These are phyloP conservation scores for Dothistroma septosporum DNA, from an alignment of 2,329 filamentous ascomycete species.

Conservation along the genomic window DNA sequence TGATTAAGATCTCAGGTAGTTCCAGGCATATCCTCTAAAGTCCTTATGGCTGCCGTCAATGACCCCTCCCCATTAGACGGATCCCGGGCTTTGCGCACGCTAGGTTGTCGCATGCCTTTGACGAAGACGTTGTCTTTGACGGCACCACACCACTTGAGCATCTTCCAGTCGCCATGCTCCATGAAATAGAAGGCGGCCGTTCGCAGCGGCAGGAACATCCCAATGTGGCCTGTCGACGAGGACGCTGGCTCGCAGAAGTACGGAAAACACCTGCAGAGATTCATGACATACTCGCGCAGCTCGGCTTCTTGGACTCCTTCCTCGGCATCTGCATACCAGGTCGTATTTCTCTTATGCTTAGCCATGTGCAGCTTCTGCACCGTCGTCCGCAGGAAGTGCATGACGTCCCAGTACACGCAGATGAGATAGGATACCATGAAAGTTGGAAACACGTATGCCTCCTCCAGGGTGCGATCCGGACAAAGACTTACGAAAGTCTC, in stretches of 20 bases:
- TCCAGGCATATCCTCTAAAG: constrained; percentile 1
- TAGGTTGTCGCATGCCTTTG: constrained; percentile 28
- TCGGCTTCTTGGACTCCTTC: constrained; percentile 25
- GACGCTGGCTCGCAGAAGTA: constrained; percentile 30
- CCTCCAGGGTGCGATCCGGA: constrained; percentile 25
- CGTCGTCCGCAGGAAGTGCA: constrained; percentile 28
- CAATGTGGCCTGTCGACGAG: constrained; percentile 28
- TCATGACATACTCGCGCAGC: constrained; percentile 25
- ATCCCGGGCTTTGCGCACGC: constrained; percentile 6
- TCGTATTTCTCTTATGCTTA: constrained; percentile 15
- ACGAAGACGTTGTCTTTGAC: constrained; percentile 25
- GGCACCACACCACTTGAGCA: constrained; percentile 25
- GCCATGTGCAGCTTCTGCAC: constrained; percentile 23
- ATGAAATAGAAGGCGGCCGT: constrained; percentile 30
- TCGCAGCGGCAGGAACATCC: constrained; percentile 31
- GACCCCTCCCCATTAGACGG: background rate
- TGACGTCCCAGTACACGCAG: constrained; percentile 31
- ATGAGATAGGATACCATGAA: constrained; percentile 31
- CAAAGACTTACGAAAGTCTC: constrained; percentile 21
- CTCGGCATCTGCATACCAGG: constrained; percentile 21
- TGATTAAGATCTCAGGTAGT: constrained; percentile 22
- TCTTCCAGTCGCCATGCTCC: constrained; percentile 25
- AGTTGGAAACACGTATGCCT: constrained; percentile 27
- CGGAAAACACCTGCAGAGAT: constrained; percentile 29
- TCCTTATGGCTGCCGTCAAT: background rate